Conservation (phyloP, 768 basidiomycete species). For the Galerina marginata region DNA sequence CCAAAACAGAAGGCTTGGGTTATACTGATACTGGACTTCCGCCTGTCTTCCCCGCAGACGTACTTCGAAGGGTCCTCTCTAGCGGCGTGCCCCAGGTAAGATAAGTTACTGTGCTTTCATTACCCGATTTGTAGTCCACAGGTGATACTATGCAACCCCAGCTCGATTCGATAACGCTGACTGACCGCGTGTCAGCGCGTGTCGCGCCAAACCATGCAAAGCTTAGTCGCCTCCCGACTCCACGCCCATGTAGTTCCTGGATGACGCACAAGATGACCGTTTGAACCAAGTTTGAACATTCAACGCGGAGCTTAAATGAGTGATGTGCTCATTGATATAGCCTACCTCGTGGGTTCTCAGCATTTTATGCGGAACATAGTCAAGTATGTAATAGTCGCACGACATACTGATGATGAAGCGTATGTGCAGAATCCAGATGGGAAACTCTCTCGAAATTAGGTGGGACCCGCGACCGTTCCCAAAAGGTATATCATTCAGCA, state of each 20-base stretch:
- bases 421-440: no score
- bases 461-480: no score
- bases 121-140: neutral
- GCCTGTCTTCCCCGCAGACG: neutral
- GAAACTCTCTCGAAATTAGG: no score
- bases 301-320: neutral
- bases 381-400: no score
- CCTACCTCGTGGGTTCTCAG: no score
- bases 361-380: no score
- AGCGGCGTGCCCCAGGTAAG: neutral
- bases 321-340: no score
- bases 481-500: no score
- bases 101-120: neutral
- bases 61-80: neutral
- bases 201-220: neutral
- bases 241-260: neutral
- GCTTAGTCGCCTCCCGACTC: neutral
- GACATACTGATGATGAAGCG: no score
- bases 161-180: conserved; percentile 4
- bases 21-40: no score
- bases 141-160: neutral
- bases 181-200: neutral
- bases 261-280: neutral
- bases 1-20: no score
- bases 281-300: neutral